Evolutionary conservation across 192 early-diverging fungal genomes (phyloP).

Genomic region (Coemansia aciculifera): DNA sequence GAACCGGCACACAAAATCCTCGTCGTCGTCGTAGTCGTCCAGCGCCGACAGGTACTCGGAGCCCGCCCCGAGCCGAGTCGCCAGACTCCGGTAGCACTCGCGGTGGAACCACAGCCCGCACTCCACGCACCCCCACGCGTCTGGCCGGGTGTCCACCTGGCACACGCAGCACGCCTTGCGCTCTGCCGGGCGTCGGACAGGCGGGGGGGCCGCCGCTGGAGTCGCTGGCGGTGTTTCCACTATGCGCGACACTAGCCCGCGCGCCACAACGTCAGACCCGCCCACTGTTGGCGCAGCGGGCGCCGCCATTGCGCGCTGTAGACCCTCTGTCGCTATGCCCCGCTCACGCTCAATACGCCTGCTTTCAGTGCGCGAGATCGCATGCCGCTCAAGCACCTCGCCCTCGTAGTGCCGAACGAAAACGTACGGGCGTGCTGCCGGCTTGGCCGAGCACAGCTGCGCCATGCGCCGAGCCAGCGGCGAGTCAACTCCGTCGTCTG

Average conservation of each 20-base stretch:
- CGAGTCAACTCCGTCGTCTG: too few relatives aligned
- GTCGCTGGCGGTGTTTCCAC: not conserved
- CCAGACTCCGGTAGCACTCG: conserved; percentile 11
- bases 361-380: not conserved
- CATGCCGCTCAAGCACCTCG: not conserved
- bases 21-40: not conserved
- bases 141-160: not conserved
- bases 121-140: not conserved
- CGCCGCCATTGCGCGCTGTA: not conserved
- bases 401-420: conserved; percentile 25
- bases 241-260: not conserved
- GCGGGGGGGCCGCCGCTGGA: not conserved
- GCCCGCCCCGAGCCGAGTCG: conserved; percentile 1
- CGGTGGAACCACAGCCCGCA: conserved; percentile 23
- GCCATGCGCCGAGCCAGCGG: not conserved
- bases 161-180: conserved; percentile 10
- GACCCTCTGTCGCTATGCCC: not conserved
- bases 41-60: not conserved
- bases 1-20: conserved; percentile 19
- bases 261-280: not conserved
- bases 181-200: not conserved
- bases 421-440: not conserved
- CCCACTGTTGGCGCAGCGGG: not conserved
- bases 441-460: not conserved
- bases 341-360: conserved; percentile 2